A percentile compares a stretch with the other conserved stretches of the same genome.
These are phyloP conservation scores for Andrographis paniculata DNA, from an alignment of 305 asterid genomes.

Conservation along the genomic window DNA sequence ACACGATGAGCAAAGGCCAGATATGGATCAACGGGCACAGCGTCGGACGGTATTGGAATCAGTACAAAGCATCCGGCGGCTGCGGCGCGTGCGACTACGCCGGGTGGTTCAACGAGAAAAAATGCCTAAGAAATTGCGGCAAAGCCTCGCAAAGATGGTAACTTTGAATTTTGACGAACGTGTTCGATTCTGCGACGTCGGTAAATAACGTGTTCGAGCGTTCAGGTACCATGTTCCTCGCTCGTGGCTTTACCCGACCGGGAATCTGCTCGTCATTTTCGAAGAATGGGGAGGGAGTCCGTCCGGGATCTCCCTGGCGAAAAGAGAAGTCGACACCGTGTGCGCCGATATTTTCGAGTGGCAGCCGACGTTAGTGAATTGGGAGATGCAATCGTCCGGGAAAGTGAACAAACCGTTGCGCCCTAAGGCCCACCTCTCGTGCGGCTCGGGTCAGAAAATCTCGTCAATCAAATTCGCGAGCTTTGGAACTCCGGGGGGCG, in stretches of 20 bases:
- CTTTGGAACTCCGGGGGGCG: constrained; percentile 86
- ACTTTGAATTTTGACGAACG: not conserved
- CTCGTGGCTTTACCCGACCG: constrained; percentile 73
- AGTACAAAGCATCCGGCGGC: constrained; percentile 72
- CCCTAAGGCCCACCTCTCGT: constrained; percentile 82
- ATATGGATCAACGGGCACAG: constrained; percentile 93
- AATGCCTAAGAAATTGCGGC: constrained; percentile 81
- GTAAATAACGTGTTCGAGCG: not conserved
- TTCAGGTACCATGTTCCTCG: constrained; percentile 91
- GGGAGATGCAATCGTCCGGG: constrained; percentile 61
- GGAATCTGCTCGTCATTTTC: constrained; percentile 71
- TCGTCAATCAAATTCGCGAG: constrained; percentile 86
- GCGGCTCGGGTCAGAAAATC: constrained; percentile 64
- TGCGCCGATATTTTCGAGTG: constrained; percentile 77
- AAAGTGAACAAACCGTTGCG: constrained; percentile 59
- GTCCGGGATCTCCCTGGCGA: constrained; percentile 50
- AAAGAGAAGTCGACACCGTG: constrained; percentile 64
- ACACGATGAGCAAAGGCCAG: constrained; percentile 94
- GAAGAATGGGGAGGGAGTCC: constrained; percentile 99
- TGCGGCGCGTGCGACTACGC: constrained; percentile 76
- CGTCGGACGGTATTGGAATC: constrained; percentile 93
- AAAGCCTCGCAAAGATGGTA: constrained; percentile 98
- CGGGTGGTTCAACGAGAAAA: constrained; percentile 75
- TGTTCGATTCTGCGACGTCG: too few relatives aligned
- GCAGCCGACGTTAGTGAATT: constrained; percentile 79